Evolutionary conservation across 257 asterid genomes (phyloP).

Genomic region (Capsicum rhomboideum): DNA sequence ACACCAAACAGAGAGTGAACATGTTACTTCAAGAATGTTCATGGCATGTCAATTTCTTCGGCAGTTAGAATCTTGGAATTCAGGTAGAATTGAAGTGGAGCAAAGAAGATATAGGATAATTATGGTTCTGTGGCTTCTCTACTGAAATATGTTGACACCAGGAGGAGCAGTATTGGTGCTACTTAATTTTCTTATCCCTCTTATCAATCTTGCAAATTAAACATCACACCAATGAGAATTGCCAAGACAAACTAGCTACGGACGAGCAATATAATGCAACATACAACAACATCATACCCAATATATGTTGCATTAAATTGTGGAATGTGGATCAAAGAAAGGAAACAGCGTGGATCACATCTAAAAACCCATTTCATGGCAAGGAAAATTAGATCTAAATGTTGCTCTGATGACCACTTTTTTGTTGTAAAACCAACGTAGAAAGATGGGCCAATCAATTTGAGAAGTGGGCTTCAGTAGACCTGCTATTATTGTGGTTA

Average conservation of each 20-base stretch:
- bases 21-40: background rate
- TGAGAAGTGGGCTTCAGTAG: too few species aligned
- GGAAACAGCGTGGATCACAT: background rate
- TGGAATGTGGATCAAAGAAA: too few species aligned
- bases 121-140: too few species aligned
- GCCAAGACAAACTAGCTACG: background rate
- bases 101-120: too few species aligned
- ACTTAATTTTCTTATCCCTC: too few species aligned
- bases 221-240: too few species aligned
- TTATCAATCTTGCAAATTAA: background rate
- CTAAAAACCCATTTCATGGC: background rate
- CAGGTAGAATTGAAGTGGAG: background rate
- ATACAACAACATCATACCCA: too few species aligned
- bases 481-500: background rate
- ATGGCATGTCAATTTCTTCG: background rate
- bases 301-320: too few species aligned
- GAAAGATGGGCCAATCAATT: background rate
- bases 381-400: background rate
- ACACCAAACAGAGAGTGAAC: background rate
- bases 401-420: background rate
- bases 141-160: too few species aligned
- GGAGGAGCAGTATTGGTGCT: too few species aligned
- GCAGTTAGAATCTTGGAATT: background rate
- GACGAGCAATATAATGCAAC: background rate
- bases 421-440: background rate